Base-by-base conservation (phyloP, 2,329 filamentous ascomycete species). In the Cadophora luteo-olivacea region DNA sequence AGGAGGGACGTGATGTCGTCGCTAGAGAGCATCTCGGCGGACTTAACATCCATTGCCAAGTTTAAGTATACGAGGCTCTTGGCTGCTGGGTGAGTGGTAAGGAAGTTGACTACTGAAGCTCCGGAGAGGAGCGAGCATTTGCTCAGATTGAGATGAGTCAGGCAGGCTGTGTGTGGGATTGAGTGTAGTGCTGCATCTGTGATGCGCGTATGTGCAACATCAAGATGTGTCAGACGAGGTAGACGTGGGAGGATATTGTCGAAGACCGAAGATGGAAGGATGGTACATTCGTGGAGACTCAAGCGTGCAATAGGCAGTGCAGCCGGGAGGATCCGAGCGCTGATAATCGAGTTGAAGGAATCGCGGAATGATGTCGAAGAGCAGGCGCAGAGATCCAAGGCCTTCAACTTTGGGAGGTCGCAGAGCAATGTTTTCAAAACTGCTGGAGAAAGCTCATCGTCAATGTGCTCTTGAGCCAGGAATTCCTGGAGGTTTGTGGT, bases 251-350 rank as follows among this genome's bases (percentile, higher is more conserved):
- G 82, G 19, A 95, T 82, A 2, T 82, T 84, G 75, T 92, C 89
- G 75, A 92, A 93, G 55, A 91, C 85, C 0, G 84, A 80, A 0
- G 90, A 82, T 1, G 91, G 86, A 4, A 96, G 84, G 61, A 87
- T 91, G 70, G 90, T 87, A 78, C 92, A 94, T 82, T 93, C 92
- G 81, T 96, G 92, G 66, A 96, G 84, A 38, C 91, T 93, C 19
- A 96, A 78, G 32, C 91, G 87, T 70, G 86, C 87, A 73, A 95
- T 82, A 45, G 84, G 82, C 51, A 93, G 83, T 66, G 81, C 75
- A 25, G 83, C 81, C 16, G 88, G 86, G 79, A 84, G 79, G 11
- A 67, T 55, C 33, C 65, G 60, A n/a, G 69, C 61, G 32, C 69
- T 64, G 16, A 86, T 52, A 41, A 86, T 81, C 11, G 85, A 81